Percentiles rank a stretch among this genome's conserved stretches.
phyloP scores from a whole-genome alignment of 106 monocot genomes.

The Ottelia alismoides region DNA sequence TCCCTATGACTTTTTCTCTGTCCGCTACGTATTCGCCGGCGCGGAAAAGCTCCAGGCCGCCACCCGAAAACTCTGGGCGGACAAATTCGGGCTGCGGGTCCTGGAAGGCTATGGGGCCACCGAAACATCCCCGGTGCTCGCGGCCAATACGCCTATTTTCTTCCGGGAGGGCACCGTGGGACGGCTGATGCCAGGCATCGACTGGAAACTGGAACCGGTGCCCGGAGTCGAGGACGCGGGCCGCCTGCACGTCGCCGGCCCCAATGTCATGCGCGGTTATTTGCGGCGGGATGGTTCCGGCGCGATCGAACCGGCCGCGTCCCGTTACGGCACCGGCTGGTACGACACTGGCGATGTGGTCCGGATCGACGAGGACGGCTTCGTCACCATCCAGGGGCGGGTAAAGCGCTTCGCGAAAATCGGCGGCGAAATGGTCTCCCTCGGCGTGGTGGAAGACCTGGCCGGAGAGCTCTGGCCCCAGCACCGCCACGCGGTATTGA shows the following conservation, averaged over 20 bases:
- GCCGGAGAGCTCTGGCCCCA: background rate
- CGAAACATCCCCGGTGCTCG: no score
- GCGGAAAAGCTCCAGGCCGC: no score
- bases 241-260: background rate
- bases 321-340: no score
- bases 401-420: background rate
- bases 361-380: background rate
- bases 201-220: background rate
- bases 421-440: background rate
- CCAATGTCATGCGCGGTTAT: background rate
- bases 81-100: no score
- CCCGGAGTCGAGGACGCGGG: background rate
- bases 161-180: background rate
- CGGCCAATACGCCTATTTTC: no score
- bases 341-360: background rate
- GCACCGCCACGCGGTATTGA: background rate
- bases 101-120: no score
- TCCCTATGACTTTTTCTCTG: no score
- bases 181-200: background rate
- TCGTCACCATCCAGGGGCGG: background rate
- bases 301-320: no score
- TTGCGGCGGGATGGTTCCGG: background rate
- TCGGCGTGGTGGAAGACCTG: background rate
- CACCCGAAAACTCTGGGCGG: no score
- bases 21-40: no score